phyloP scores from a whole-genome alignment of 2,329 filamentous ascomycete genomes.

The Tympanopsis confertula region DNA sequence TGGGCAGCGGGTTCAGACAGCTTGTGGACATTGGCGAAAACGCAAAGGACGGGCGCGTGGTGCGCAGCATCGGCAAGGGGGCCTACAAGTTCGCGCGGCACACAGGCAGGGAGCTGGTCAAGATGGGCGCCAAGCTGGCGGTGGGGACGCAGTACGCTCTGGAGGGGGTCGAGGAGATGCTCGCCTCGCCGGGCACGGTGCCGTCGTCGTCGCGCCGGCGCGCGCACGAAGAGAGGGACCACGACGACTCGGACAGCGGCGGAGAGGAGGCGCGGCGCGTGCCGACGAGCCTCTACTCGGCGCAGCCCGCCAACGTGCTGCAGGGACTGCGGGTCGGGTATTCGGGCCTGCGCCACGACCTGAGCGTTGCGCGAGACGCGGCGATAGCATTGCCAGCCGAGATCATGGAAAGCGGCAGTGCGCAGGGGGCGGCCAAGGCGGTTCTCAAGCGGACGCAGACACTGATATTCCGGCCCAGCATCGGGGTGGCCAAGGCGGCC shows the following conservation, averaged over 20 bases:
- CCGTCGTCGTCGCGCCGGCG: conserved; percentile 14
- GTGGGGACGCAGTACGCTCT: conserved; percentile 91
- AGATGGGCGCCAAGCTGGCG: conserved; percentile 83
- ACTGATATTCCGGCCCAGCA: conserved; percentile 78
- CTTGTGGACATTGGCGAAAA: conserved; percentile 86
- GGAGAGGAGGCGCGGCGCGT: conserved; percentile 38
- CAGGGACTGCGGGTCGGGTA: conserved; percentile 79
- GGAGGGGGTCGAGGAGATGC: conserved; percentile 73
- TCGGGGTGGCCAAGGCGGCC: conserved; percentile 79
- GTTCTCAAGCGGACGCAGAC: conserved; percentile 79
- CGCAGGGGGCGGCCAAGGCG: conserved; percentile 67
- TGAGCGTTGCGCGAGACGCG: conserved; percentile 77
- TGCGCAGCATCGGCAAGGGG: conserved; percentile 85
- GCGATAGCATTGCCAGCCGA: conserved; percentile 91
- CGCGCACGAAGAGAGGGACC: conserved; percentile 25
- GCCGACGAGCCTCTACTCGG: conserved; percentile 80
- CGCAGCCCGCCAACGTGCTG: conserved; percentile 80
- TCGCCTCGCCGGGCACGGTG: conserved; percentile 34
- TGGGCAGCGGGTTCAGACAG: conserved; percentile 75
- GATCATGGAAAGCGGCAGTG: conserved; percentile 74
- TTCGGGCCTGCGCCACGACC: conserved; percentile 69
- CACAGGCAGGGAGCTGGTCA: conserved; percentile 87
- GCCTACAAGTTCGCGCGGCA: conserved; percentile 82
- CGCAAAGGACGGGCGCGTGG: conserved; percentile 80
- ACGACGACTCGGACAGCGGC: conserved; percentile 52